Evolutionary conservation across 306 rosid genomes (phyloP), one percentile per base, ranked within the genome.

Genomic region (Sindora glabra): DNA sequence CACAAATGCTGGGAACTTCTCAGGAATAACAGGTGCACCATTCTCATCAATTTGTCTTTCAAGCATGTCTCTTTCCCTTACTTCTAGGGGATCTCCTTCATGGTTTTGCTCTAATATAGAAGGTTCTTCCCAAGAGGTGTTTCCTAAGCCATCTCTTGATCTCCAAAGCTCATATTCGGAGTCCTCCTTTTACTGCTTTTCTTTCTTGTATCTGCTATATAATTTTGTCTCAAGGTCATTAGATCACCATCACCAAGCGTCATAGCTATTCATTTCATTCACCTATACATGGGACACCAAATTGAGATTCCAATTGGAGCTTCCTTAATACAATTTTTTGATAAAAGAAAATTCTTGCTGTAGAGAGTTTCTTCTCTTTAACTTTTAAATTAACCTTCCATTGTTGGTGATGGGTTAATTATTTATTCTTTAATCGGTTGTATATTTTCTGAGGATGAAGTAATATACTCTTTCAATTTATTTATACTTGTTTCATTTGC

Each of bases 101-200:
- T 83, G 89, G 89, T 49, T 73, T 65, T 83, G 89, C 61, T 76
- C 81, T 26, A 70, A 70, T 24, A 72, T 79, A 21, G 52, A 3
- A 6, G 86, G 81, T 33, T 61, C 65, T 59, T 79, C 85, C 0
- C 25, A 46, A 22, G 56, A 59, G 19, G 86, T 83, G 26, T 66
- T 51, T 42, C 86, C 83, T 23, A 47, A 64, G 56, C 81, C 86
- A 3, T 83, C 83, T 70, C 13, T 73, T 59, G 58, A 79, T 32
- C 78, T 83, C 61, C 72, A 40, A 61, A 59, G 59, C 24, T 54
- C 58, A 3, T 37, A 62, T 50, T 68, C 62, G 19, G 57, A 73
- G 8, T 41, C 69, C 19, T 55, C 79, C 17, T 55, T 75, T 8
- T 30, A 57, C 42, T 69, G 78, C 68, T 54, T 75, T 55, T 27